phyloP scores from a whole-genome alignment of 345 rosid species.

The Adansonia digitata region DNA sequence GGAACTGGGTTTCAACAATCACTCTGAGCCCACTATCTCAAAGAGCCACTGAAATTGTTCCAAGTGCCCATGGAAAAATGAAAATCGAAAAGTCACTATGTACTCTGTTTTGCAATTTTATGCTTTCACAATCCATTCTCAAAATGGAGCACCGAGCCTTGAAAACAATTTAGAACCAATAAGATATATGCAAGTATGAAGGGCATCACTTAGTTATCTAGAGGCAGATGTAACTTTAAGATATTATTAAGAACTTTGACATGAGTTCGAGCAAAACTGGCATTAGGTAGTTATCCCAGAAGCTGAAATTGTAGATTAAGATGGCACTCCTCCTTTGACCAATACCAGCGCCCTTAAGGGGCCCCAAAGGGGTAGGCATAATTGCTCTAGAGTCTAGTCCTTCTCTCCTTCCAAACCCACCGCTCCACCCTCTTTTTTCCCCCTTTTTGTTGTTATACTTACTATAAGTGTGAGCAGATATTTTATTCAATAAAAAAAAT shows the following conservation, averaged over 20 bases:
- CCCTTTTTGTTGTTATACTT: neutral
- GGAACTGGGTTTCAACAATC: neutral
- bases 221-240: neutral
- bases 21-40: neutral
- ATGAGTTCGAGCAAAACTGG: neutral
- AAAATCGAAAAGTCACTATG: neutral
- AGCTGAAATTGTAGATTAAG: neutral
- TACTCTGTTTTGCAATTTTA: neutral
- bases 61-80: neutral
- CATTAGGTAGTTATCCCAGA: neutral
- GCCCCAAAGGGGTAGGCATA: neutral
- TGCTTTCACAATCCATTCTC: neutral
- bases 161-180: slow-evolving; percentile 3
- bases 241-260: neutral
- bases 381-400: too few relatives aligned
- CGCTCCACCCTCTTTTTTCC: neutral
- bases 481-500: neutral
- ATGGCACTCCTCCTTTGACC: neutral
- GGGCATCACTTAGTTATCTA: neutral
- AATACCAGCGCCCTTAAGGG: neutral
- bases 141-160: neutral
- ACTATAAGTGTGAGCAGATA: neutral
- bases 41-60: neutral
- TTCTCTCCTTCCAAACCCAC: neutral
- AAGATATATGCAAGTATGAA: neutral